Percentiles rank a stretch among this genome's conserved stretches.
Evolutionary conservation across 192 early-diverging fungal species (phyloP).

Genomic region (Powellomyces hirtus): DNA sequence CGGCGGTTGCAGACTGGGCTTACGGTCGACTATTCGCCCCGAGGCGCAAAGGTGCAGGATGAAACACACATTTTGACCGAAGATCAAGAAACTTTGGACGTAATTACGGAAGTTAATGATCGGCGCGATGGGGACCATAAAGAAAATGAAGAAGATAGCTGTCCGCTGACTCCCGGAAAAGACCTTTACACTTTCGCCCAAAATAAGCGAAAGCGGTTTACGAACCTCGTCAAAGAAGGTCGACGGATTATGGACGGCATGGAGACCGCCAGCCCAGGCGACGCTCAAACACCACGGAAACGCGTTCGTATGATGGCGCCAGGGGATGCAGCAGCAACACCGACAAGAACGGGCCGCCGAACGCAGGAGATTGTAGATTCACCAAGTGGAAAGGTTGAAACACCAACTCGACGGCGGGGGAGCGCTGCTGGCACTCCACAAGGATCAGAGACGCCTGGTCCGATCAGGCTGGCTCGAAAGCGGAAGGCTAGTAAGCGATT

Average conservation of each 20-base stretch:
- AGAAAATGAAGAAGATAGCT: conserved; percentile 6
- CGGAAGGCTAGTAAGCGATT: conserved; percentile 4
- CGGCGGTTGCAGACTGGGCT: conserved; percentile 22
- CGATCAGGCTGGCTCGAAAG: background rate
- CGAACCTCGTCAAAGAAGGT: conserved; percentile 1
- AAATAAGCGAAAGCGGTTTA: conserved; percentile 2
- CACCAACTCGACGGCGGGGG: background rate
- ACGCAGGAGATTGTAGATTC: background rate
- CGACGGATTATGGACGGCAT: background rate
- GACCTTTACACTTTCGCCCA: conserved; percentile 19
- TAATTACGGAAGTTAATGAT: too few species aligned
- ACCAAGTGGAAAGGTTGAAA: background rate
- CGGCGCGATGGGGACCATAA: background rate
- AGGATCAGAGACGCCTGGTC: conserved; percentile 10
- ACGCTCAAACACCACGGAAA: conserved; percentile 1
- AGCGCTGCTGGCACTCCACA: background rate
- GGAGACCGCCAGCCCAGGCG: background rate
- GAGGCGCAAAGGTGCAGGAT: background rate
- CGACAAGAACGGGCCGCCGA: conserved; percentile 3
- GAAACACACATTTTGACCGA: background rate
- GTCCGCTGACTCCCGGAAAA: conserved; percentile 24
- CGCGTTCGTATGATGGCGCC: background rate
- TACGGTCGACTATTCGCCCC: background rate
- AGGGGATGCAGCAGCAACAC: conserved; percentile 3
- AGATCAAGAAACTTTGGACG: background rate